Conservation (phyloP, 192 early-diverging fungal genomes). For the Backusella liffmaniae region DNA sequence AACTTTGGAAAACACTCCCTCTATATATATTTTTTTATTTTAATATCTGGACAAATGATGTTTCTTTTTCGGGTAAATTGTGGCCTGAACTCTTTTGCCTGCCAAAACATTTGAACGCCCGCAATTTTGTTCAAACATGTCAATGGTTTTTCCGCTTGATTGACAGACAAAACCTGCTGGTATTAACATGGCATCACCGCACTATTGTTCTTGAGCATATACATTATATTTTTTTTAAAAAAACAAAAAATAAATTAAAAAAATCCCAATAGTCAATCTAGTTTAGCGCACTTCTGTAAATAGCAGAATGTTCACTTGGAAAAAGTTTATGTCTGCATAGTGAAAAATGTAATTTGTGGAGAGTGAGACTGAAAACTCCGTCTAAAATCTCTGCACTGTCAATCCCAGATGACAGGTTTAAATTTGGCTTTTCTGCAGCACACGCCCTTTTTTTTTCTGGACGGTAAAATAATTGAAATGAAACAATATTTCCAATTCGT, state of each 20-base stretch:
- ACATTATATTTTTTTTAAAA: too few relatives aligned
- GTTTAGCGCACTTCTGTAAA: neutral
- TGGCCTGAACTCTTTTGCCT: neutral
- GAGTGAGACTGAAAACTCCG: neutral
- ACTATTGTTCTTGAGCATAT: neutral
- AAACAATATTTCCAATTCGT: neutral
- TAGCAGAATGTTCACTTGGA: slow-evolving; percentile 2
- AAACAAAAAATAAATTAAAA: neutral
- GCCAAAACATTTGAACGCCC: neutral
- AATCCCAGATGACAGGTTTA: neutral
- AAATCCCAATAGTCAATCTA: neutral
- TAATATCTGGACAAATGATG: neutral
- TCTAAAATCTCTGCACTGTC: neutral
- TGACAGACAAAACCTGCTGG: neutral
- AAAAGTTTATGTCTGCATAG: neutral
- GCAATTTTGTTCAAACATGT: neutral
- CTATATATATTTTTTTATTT: neutral
- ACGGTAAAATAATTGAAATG: neutral
- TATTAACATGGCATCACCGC: neutral
- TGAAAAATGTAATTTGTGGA: neutral
- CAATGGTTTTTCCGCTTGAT: neutral
- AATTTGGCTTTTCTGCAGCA: neutral
- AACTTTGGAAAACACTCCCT: neutral
- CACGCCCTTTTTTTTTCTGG: neutral
- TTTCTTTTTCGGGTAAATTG: slow-evolving; percentile 1